Evolutionary conservation across 2,329 filamentous ascomycete genomes (phyloP).

Genomic region (Emydomyces testavorans): DNA sequence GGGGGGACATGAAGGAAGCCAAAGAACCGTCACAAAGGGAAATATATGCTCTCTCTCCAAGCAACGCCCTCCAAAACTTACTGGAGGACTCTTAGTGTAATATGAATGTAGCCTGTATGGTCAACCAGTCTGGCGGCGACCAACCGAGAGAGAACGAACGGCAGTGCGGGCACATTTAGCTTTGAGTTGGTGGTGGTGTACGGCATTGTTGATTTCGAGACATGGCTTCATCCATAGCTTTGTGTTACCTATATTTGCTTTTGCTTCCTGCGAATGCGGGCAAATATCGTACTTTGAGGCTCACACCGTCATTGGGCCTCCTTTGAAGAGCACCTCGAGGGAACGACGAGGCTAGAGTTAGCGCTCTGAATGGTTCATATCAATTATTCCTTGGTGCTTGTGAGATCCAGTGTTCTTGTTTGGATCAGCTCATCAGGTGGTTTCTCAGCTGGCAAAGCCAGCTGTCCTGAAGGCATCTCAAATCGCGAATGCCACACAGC

Average conservation of each 20-base stretch:
- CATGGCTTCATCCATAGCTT: not conserved
- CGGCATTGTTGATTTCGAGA: not conserved
- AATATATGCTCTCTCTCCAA: not conserved
- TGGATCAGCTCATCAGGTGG: not conserved
- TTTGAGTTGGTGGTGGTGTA: constrained; percentile 1
- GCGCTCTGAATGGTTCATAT: constrained; percentile 4
- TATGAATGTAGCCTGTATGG: no score
- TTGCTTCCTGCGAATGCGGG: constrained; percentile 8
- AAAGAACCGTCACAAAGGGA: not conserved
- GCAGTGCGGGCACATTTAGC: constrained; percentile 6
- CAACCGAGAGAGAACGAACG: not conserved
- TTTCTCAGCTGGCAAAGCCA: not conserved
- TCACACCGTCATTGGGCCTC: not conserved
- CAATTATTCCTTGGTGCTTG: not conserved
- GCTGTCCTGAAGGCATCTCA: no score
- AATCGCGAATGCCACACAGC: no score
- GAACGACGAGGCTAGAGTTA: constrained; percentile 1
- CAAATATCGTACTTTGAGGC: not conserved
- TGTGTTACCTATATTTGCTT: constrained; percentile 3
- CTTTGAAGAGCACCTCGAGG: not conserved
- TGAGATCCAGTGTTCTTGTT: not conserved
- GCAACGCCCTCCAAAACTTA: not conserved
- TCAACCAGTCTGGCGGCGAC: constrained; percentile 10
- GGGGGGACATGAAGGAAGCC: not conserved
- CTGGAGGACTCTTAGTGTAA: not conserved